Percentiles rank a stretch among this genome's conserved stretches.
These are phyloP conservation scores for Chloranthus sessilifolius DNA, from an alignment of 164 flowering plant species.

Conservation along the genomic window DNA sequence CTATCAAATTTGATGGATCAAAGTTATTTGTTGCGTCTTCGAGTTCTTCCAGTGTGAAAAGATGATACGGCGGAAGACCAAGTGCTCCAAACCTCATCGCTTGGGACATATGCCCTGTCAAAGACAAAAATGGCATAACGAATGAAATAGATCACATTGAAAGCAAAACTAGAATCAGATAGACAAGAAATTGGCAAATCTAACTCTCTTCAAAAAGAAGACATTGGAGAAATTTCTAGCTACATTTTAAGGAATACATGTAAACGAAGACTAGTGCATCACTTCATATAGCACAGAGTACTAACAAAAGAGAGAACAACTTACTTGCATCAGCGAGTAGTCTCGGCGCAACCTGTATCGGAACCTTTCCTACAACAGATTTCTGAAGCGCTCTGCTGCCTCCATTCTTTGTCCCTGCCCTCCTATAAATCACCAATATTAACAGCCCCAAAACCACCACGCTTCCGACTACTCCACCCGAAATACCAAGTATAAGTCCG, in stretches of 20 bases:
- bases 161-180: not conserved
- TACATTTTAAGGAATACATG: no score
- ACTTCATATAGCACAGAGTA: no score
- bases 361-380: conserved; percentile 28
- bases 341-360: conserved; percentile 31
- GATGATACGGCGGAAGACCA: conserved; percentile 59
- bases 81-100: conserved; percentile 45
- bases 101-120: conserved; percentile 45
- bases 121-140: conserved; percentile 1
- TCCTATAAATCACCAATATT: conserved; percentile 27
- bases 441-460: conserved; percentile 27
- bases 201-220: no score
- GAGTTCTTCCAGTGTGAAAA: conserved; percentile 68
- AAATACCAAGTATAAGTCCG: conserved; percentile 48
- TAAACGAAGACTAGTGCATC: no score
- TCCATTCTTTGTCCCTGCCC: conserved; percentile 11
- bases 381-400: conserved; percentile 18
- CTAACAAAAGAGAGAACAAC: conserved; percentile 5
- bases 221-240: no score
- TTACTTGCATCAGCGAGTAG: conserved; percentile 45
- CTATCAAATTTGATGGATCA: conserved; percentile 52
- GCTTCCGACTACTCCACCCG: conserved; percentile 39
- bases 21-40: conserved; percentile 83
- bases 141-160: not conserved
- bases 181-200: no score